A percentile compares a stretch with the other conserved stretches of the same genome.
Conservation (phyloP, 2,329 filamentous ascomycete species). For the Cercospora citrullina region DNA sequence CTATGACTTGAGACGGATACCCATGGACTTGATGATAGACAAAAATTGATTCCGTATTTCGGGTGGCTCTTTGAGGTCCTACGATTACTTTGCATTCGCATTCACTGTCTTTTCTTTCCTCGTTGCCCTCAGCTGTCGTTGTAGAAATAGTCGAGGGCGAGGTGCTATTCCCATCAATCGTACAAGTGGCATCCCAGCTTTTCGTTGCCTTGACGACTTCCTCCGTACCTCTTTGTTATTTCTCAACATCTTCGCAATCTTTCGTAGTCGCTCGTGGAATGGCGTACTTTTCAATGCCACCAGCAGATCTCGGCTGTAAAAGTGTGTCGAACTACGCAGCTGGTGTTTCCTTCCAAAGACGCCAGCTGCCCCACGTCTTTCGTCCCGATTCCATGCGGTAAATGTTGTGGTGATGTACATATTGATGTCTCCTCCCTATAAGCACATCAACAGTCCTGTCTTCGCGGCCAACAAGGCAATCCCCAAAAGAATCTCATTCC, state of each 20-base stretch:
- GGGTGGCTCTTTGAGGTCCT: neutral
- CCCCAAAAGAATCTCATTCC: neutral
- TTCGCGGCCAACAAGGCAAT: neutral
- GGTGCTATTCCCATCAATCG: neutral
- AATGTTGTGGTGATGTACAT: neutral
- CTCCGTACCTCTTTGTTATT: neutral
- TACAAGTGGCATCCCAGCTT: neutral
- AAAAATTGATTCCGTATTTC: neutral
- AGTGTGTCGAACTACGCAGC: neutral
- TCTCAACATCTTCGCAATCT: neutral
- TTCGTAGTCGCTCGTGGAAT: neutral
- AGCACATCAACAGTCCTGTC: neutral
- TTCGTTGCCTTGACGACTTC: neutral
- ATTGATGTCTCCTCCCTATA: neutral
- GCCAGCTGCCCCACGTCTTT: neutral
- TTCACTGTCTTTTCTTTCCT: neutral
- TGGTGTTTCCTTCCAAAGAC: neutral
- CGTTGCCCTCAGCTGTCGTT: neutral
- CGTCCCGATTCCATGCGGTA: neutral
- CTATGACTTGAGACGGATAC: conserved; percentile 7
- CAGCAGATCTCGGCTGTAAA: neutral
- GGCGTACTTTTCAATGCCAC: neutral
- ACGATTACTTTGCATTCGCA: neutral
- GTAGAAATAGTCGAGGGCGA: neutral
- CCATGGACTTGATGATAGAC: conserved; percentile 2